These are phyloP conservation scores for Fusarium burgessii DNA, from an alignment of 2,329 filamentous ascomycete species.

Conservation along the genomic window DNA sequence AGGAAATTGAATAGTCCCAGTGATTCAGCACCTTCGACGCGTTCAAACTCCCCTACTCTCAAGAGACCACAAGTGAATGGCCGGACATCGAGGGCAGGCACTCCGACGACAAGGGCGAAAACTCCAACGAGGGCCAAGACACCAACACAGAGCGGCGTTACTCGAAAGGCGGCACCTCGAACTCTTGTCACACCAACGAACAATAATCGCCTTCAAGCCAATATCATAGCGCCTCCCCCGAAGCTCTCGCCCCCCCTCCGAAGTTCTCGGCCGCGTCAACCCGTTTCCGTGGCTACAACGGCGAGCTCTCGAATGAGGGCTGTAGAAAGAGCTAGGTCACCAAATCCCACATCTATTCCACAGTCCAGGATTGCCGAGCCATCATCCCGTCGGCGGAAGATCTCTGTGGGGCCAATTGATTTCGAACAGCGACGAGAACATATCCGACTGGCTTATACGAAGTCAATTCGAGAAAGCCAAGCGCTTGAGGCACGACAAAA, in stretches of 20 bases:
- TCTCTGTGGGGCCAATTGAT: conserved; percentile 80
- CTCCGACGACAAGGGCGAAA: conserved; percentile 55
- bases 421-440: conserved; percentile 85
- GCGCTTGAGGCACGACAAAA: conserved; percentile 66
- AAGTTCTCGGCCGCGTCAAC: conserved; percentile 84
- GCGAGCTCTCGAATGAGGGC: conserved; percentile 75
- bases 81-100: conserved; percentile 53
- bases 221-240: conserved; percentile 76
- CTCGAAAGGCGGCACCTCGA: conserved; percentile 57
- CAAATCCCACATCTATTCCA: conserved; percentile 52
- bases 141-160: conserved; percentile 52
- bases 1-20: conserved; percentile 59
- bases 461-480: conserved; percentile 81
- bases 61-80: conserved; percentile 59
- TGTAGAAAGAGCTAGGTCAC: conserved; percentile 66
- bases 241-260: conserved; percentile 83
- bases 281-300: conserved; percentile 80
- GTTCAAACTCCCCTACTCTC: conserved; percentile 66
- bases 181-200: conserved; percentile 61
- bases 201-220: conserved; percentile 75
- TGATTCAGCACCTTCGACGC: conserved; percentile 62
- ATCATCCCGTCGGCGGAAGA: conserved; percentile 61
- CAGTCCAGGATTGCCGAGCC: conserved; percentile 53
- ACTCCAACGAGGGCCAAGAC: conserved; percentile 60
- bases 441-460: conserved; percentile 87